phyloP scores from a whole-genome alignment of 345 rosid genomes.

The Gossypium longicalyx region DNA sequence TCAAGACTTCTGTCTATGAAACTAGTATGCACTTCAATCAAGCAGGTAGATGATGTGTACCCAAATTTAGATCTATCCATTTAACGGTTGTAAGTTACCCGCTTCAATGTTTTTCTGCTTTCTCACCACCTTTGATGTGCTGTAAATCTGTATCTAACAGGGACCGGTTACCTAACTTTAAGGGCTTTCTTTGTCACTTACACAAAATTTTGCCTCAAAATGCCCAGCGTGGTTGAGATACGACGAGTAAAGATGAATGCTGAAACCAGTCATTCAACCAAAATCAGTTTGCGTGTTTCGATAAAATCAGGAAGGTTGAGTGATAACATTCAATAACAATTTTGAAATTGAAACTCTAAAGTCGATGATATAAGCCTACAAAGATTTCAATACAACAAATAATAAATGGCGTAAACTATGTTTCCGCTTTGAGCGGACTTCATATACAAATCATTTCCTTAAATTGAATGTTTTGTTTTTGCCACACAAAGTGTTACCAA shows the following conservation, averaged over 20 bases:
- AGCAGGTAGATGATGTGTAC: not conserved
- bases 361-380: too few relatives aligned
- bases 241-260: constrained; percentile 55
- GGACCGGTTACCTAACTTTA: not conserved
- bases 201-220: constrained; percentile 18
- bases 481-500: not conserved
- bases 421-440: too few relatives aligned
- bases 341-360: not conserved
- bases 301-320: not conserved
- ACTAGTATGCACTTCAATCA: not conserved
- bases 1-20: not conserved
- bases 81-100: not conserved
- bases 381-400: not conserved
- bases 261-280: constrained; percentile 35
- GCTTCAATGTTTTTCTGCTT: not conserved
- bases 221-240: constrained; percentile 46
- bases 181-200: not conserved
- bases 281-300: not conserved
- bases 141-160: not conserved
- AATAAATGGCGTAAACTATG: not conserved
- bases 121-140: not conserved
- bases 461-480: not conserved
- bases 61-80: not conserved
- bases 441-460: not conserved
- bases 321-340: not conserved